phyloP scores from a whole-genome alignment of 2,329 filamentous ascomycete genomes.

The Stagonosporopsis rhizophila region DNA sequence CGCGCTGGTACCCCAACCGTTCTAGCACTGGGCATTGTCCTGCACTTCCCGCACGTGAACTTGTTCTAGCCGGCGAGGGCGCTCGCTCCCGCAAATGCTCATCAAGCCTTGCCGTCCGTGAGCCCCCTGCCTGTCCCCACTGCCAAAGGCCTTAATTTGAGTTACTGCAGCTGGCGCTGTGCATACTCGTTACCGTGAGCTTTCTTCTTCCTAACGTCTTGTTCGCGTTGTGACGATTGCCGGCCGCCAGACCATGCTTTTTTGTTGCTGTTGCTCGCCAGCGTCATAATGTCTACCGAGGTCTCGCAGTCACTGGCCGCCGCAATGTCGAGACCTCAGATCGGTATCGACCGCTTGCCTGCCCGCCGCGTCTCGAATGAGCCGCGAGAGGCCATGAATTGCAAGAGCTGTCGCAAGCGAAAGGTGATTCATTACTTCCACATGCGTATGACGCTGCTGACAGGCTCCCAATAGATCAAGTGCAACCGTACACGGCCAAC shows the following conservation, averaged over 20 bases:
- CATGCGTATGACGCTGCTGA: slow-evolving; percentile 20
- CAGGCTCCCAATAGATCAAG: slow-evolving; percentile 71
- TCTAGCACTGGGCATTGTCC: slow-evolving; percentile 13
- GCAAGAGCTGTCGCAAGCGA: slow-evolving; percentile 90
- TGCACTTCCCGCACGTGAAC: slow-evolving; percentile 31
- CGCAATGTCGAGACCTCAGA: slow-evolving; percentile 75
- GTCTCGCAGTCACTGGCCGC: slow-evolving; percentile 38
- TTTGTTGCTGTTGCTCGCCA: slow-evolving; percentile 31
- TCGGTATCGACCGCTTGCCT: slow-evolving; percentile 81
- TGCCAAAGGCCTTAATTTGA: slow-evolving; percentile 51
- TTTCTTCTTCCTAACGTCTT: slow-evolving; percentile 34
- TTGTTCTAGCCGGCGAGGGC: slow-evolving; percentile 37
- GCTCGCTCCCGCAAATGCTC: slow-evolving; percentile 42
- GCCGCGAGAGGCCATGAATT: slow-evolving; percentile 91
- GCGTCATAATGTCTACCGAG: slow-evolving; percentile 41
- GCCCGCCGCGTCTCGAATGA: slow-evolving; percentile 74
- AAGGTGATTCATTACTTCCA: slow-evolving; percentile 65
- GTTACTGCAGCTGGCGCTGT: slow-evolving; percentile 42
- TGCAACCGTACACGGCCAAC: slow-evolving; percentile 85
- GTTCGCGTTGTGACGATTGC: slow-evolving; percentile 21
- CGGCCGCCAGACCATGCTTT: slow-evolving; percentile 44
- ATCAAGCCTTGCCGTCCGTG: slow-evolving; percentile 42
- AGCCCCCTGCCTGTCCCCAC: slow-evolving; percentile 35
- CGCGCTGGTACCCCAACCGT: slow-evolving; percentile 34
- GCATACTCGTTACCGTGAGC: slow-evolving; percentile 29